Conservation (phyloP, 2,329 filamentous ascomycete genomes). For the Sclerotiophoma versabilis region DNA sequence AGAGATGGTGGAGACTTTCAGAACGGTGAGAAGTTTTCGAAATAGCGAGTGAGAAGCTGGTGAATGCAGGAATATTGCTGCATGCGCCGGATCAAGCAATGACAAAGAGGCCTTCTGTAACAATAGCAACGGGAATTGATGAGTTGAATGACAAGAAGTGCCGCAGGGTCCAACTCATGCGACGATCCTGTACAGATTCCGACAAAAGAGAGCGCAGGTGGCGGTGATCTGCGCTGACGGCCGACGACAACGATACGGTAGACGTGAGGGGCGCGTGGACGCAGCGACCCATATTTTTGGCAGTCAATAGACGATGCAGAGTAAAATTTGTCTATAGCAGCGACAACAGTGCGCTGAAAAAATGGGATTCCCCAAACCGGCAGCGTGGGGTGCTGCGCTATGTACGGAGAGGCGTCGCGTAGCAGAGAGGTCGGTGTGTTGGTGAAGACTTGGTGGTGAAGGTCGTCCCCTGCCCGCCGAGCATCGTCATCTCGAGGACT, state of each 20-base stretch:
- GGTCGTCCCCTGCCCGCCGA: not conserved
- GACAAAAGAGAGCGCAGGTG: conserved; percentile 25
- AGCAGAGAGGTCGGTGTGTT: conserved; percentile 1
- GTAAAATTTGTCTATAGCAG: conserved; percentile 1
- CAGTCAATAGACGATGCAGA: conserved; percentile 10
- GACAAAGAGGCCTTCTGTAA: conserved; percentile 14
- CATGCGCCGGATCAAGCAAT: conserved; percentile 6
- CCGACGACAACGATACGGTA: conserved; percentile 22
- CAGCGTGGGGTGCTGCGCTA: not conserved
- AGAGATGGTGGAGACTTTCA: conserved; percentile 1
- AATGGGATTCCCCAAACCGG: not conserved
- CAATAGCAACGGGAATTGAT: conserved; percentile 4
- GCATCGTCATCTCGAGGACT: conserved; percentile 6
- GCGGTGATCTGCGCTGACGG: conserved; percentile 32
- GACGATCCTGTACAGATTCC: conserved; percentile 34
- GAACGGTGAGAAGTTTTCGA: not conserved
- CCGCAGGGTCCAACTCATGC: conserved; percentile 36
- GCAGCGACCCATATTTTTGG: conserved; percentile 18
- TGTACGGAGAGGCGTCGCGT: not conserved
- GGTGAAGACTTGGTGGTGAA: conserved; percentile 1
- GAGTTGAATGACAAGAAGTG: conserved; percentile 21
- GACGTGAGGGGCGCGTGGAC: conserved; percentile 24
- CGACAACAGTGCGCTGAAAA: conserved; percentile 1
- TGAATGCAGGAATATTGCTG: not conserved
- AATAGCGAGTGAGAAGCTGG: not conserved